Base-by-base conservation (phyloP, 495 filamentous ascomycete genomes). In the Podospora australis region DNA sequence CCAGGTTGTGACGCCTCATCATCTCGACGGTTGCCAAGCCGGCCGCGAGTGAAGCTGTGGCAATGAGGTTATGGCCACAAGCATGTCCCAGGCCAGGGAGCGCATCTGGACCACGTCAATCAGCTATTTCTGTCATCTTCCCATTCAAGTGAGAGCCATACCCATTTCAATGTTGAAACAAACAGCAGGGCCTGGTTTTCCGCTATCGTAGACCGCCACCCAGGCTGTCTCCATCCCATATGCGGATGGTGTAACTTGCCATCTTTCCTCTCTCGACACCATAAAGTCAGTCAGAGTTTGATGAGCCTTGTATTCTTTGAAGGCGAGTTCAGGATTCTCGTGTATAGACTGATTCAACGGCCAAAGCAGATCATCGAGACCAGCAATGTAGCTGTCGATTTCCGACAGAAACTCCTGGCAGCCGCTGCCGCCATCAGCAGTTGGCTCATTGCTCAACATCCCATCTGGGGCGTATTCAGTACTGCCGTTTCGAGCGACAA, bases 61-160 rank as follows among this genome's bases (percentile, higher is more conserved):
- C 76, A 49, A 86, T 87, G 1, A 87, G 75, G 46, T 86, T 86
- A 62, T 86, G 82, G 5, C 83, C 82, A 47, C 81, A 86, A 0
- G 81, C 80, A 54, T 87, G 82, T 28, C 80, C 82, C 29, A 85
- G 77, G 2, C 56, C 69, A 0, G 79, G 79, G 16, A 81, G 65
- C 0, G 78, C 77, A 50, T 81, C 32, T 36, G n/a, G n/a, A 36
- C 6, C 30, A 4, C 16, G 32, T 36, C n/a, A 36, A 16, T 6
- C 2, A 17, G 9, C 32, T n/a, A 16, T 4, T 16, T 17, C 78
- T 69, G 29, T n/a, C n/a, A n/a, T n/a, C n/a, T n/a, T n/a, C n/a
- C n/a, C n/a, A n/a, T n/a, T n/a, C n/a, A 7, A 1, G 14, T 25
- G 14, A 14, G n/a, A 26, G 45, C 53, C 66, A 30, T 48, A 71